phyloP scores from a whole-genome alignment of 345 rosid species.

The Isatis tinctoria region DNA sequence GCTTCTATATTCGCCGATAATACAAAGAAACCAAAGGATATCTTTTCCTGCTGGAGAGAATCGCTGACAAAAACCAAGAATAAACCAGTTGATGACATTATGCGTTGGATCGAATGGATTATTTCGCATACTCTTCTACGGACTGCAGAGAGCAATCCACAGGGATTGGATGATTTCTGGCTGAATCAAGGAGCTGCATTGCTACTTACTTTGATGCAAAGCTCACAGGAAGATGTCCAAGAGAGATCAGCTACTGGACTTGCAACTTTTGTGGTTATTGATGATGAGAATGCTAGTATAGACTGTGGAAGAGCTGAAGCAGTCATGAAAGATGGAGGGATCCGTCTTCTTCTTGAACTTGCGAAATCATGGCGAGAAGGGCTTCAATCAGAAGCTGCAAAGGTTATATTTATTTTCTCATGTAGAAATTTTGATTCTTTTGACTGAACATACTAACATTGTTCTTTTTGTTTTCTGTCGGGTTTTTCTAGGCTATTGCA shows the following conservation, averaged over 20 bases:
- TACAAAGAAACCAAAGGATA: conserved; percentile 44
- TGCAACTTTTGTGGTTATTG: conserved; percentile 79
- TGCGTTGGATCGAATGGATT: conserved; percentile 77
- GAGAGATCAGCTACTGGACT: conserved; percentile 93
- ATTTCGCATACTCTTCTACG: conserved; percentile 69
- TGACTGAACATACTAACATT: not conserved
- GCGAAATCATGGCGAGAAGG: conserved; percentile 90
- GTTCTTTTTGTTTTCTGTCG: conserved; percentile 1
- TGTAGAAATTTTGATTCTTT: not conserved
- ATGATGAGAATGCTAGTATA: conserved; percentile 82
- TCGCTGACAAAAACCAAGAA: conserved; percentile 27
- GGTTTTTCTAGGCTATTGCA: conserved; percentile 61
- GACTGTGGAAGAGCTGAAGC: conserved; percentile 85
- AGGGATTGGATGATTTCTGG: conserved; percentile 71
- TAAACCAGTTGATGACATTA: conserved; percentile 49
- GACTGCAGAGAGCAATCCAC: conserved; percentile 70
- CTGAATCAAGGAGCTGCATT: conserved; percentile 75
- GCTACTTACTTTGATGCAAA: conserved; percentile 69
- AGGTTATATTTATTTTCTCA: conserved; percentile 33
- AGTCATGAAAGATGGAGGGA: conserved; percentile 75
- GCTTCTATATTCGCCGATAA: conserved; percentile 55
- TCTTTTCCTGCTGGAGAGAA: conserved; percentile 55
- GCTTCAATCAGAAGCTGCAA: conserved; percentile 84
- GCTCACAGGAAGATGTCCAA: conserved; percentile 80
- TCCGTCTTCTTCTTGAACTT: conserved; percentile 65